These are phyloP conservation scores for Gossypium herbaceum DNA, from an alignment of 345 rosid species.

Conservation along the genomic window DNA sequence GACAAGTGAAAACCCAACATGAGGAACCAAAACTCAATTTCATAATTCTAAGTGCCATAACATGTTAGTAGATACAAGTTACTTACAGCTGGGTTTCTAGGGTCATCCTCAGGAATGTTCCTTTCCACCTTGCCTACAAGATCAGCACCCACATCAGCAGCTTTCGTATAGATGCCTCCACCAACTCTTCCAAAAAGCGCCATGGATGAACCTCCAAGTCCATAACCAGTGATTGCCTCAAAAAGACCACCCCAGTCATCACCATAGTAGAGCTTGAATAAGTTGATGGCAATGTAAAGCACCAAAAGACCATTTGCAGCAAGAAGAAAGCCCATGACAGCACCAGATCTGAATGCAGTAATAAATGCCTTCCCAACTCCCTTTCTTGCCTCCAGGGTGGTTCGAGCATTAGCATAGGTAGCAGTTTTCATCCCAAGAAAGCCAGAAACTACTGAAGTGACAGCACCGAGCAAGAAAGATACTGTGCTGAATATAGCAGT, in stretches of 20 bases:
- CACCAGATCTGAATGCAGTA: constrained; percentile 68
- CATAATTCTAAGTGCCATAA: not conserved
- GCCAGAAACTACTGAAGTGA: constrained; percentile 5
- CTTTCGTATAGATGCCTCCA: constrained; percentile 70
- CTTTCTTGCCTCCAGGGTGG: constrained; percentile 77
- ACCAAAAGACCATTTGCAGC: constrained; percentile 79
- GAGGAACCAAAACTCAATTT: not conserved
- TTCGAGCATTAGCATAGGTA: constrained; percentile 29
- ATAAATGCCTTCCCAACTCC: constrained; percentile 82
- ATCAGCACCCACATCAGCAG: constrained; percentile 89
- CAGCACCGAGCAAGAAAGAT: constrained; percentile 62
- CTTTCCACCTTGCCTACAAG: constrained; percentile 83
- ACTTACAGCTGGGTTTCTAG: constrained; percentile 82
- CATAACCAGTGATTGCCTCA: constrained; percentile 80
- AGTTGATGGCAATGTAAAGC: constrained; percentile 60
- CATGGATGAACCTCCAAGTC: constrained; percentile 88
- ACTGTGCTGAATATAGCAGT: constrained; percentile 70
- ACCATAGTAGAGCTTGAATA: constrained; percentile 67
- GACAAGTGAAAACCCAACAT: not conserved
- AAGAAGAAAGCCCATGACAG: constrained; percentile 85
- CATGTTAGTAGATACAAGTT: not conserved
- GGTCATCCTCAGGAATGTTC: constrained; percentile 81
- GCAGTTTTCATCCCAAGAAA: constrained; percentile 10
- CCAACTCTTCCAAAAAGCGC: constrained; percentile 83
- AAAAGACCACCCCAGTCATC: constrained; percentile 81